Percentiles rank a stretch among this genome's conserved stretches.
phyloP scores from a whole-genome alignment of 192 early-diverging fungal species.

The Pilobolus umbonatus region DNA sequence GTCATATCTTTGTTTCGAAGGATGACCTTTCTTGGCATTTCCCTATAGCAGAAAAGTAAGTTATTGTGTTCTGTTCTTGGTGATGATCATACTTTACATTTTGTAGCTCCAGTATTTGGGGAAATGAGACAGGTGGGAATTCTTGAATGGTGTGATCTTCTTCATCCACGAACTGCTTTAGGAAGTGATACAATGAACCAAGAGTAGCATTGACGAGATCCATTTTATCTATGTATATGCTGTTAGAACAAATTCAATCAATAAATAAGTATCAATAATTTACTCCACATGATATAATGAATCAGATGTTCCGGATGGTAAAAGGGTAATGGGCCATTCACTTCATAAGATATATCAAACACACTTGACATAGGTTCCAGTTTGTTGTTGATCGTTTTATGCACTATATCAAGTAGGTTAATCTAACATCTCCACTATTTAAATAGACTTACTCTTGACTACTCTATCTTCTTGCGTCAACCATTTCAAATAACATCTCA shows the following conservation, averaged over 20 bases:
- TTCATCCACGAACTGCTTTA: slow-evolving; percentile 30
- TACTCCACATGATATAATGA: slow-evolving; percentile 72
- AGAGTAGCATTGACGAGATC: slow-evolving; percentile 62
- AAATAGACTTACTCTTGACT: slow-evolving; percentile 18
- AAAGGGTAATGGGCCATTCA: slow-evolving; percentile 63
- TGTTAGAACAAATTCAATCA: slow-evolving; percentile 30
- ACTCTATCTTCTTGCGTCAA: slow-evolving; percentile 46
- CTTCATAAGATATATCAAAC: slow-evolving; percentile 41
- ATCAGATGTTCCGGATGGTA: slow-evolving; percentile 69
- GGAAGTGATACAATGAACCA: slow-evolving; percentile 56
- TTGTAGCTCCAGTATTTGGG: slow-evolving; percentile 50
- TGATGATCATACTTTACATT: slow-evolving; percentile 32
- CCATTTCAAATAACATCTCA: slow-evolving; percentile 64
- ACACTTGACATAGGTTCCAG: slow-evolving; percentile 41
- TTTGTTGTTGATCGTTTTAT: slow-evolving; percentile 20
- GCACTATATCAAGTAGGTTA: not conserved
- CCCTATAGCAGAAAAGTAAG: not conserved
- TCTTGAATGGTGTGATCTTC: slow-evolving; percentile 36
- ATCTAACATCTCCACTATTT: not conserved
- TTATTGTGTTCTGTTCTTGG: not conserved
- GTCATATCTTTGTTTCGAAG: slow-evolving; percentile 38
- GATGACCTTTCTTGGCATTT: slow-evolving; percentile 3
- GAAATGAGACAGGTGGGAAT: slow-evolving; percentile 59
- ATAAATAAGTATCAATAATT: slow-evolving; percentile 6
- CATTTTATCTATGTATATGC: too few species aligned